These are phyloP conservation scores for Tuber magnatum DNA, from an alignment of 495 filamentous ascomycete species.

Conservation along the genomic window DNA sequence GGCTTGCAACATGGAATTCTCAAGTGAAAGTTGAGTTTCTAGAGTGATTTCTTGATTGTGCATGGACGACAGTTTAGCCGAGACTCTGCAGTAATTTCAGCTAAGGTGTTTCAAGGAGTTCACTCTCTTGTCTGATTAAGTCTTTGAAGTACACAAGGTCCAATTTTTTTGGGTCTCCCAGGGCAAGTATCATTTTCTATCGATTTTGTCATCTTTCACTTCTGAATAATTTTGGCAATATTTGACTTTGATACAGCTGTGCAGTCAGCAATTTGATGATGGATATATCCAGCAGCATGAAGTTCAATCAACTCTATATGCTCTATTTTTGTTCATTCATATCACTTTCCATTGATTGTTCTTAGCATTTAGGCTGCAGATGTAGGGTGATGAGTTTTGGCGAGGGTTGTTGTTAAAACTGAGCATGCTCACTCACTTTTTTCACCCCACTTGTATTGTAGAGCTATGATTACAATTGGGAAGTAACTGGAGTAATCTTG, in stretches of 20 bases:
- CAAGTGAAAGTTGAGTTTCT: conserved; percentile 3
- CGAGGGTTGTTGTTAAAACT: too few relatives aligned
- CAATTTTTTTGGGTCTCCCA: background rate
- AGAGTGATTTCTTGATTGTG: background rate
- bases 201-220: background rate
- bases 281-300: background rate
- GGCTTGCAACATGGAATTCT: background rate
- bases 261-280: background rate
- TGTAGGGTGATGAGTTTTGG: too few relatives aligned
- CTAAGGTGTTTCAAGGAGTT: background rate
- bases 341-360: background rate
- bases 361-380: conserved; percentile 1
- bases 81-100: background rate
- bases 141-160: background rate
- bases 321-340: background rate
- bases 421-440: too few relatives aligned
- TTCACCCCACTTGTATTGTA: too few relatives aligned
- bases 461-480: too few relatives aligned
- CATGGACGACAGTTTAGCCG: background rate
- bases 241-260: background rate
- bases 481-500: too few relatives aligned
- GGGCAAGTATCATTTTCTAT: background rate
- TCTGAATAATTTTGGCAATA: conserved; percentile 5
- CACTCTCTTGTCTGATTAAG: background rate
- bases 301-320: background rate